Percentiles rank a stretch among this genome's conserved stretches.
phyloP scores from a whole-genome alignment of 2,329 filamentous ascomycete species.

The Rutstroemia sp. region DNA sequence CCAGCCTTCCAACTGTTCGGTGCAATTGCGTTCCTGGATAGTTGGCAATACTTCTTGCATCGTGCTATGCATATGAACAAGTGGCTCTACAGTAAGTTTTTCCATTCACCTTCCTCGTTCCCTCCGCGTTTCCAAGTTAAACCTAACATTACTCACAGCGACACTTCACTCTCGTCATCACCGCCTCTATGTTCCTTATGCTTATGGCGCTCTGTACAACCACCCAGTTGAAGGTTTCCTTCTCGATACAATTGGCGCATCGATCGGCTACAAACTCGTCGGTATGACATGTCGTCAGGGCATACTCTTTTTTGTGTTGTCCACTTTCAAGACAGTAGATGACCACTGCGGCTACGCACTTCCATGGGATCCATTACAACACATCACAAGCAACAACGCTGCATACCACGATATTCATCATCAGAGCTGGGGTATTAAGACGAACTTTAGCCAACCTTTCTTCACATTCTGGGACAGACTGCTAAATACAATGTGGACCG shows the following conservation, averaged over 20 bases:
- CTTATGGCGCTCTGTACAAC: slow-evolving; percentile 94
- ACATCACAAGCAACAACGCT: slow-evolving; percentile 89
- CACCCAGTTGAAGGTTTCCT: slow-evolving; percentile 92
- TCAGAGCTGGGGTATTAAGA: slow-evolving; percentile 98
- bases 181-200: slow-evolving; percentile 94
- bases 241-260: slow-evolving; percentile 83
- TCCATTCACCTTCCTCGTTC: background rate
- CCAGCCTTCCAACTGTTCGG: slow-evolving; percentile 70
- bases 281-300: slow-evolving; percentile 80
- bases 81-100: slow-evolving; percentile 81
- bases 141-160: slow-evolving; percentile 38
- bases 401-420: slow-evolving; percentile 98
- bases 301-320: slow-evolving; percentile 82
- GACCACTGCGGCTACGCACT: slow-evolving; percentile 97
- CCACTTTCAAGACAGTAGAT: slow-evolving; percentile 92
- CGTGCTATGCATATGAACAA: slow-evolving; percentile 96
- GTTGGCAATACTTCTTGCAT: slow-evolving; percentile 98
- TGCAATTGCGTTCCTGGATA: slow-evolving; percentile 75
- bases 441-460: slow-evolving; percentile 83
- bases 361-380: slow-evolving; percentile 89
- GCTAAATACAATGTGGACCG: slow-evolving; percentile 53
- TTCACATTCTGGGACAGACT: slow-evolving; percentile 92
- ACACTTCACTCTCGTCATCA: slow-evolving; percentile 94
- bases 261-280: slow-evolving; percentile 72
- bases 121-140: background rate